phyloP scores from a whole-genome alignment of 805 yeast genomes.

The Ogataea allantospora region DNA sequence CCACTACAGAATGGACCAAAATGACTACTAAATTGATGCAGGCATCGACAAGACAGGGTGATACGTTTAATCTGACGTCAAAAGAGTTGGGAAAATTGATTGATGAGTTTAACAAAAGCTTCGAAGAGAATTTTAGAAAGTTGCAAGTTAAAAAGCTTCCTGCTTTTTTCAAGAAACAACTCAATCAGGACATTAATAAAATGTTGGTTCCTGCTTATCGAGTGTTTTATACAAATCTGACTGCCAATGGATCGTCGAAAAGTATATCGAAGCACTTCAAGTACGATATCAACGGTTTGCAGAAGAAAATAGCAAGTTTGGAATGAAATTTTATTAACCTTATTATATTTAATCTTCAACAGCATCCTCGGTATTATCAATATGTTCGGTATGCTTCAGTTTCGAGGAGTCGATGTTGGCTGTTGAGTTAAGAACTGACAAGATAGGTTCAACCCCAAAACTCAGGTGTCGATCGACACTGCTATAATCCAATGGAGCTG shows the following conservation, averaged over 20 bases:
- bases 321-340: conserved; percentile 3
- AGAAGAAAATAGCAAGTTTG: conserved; percentile 32
- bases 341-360: conserved; percentile 9
- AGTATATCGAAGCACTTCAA: conserved; percentile 69
- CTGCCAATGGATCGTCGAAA: conserved; percentile 67
- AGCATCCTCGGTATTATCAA: conserved; percentile 12
- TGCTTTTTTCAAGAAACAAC: conserved; percentile 48
- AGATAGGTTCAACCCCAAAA: conserved; percentile 30
- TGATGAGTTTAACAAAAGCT: conserved; percentile 69
- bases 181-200: conserved; percentile 72
- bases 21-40: conserved; percentile 78
- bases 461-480: conserved; percentile 18
- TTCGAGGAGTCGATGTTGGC: conserved; percentile 5
- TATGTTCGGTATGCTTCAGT: conserved; percentile 11
- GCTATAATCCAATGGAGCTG: not conserved
- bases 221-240: conserved; percentile 78
- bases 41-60: conserved; percentile 64
- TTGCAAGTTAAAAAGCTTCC: conserved; percentile 49
- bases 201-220: conserved; percentile 76
- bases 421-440: conserved; percentile 14
- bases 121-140: conserved; percentile 70
- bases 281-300: conserved; percentile 48
- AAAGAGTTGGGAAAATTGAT: conserved; percentile 72
- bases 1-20: conserved; percentile 76
- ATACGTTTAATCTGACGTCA: conserved; percentile 49